phyloP scores from a whole-genome alignment of 2,329 filamentous ascomycete species.

The Verticillium klebahnii region DNA sequence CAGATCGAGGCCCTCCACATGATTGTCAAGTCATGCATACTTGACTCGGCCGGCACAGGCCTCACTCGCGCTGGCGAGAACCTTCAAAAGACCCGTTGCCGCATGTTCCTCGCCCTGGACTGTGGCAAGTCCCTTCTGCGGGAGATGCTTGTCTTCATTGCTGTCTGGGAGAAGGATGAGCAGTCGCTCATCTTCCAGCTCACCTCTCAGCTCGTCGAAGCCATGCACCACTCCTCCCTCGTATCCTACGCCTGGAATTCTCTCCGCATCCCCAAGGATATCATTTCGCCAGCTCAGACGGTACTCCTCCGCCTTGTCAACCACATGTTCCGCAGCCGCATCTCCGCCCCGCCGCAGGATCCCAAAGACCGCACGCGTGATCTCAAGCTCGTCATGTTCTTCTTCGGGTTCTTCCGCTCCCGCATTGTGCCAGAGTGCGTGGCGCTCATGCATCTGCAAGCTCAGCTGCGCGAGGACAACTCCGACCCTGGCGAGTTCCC shows the following conservation, averaged over 20 bases:
- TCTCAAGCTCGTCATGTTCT: slow-evolving; percentile 71
- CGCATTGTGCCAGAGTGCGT: slow-evolving; percentile 92
- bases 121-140: slow-evolving; percentile 85
- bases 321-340: slow-evolving; percentile 70
- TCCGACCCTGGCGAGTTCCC: slow-evolving; percentile 84
- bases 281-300: slow-evolving; percentile 91
- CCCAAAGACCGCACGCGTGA: slow-evolving; percentile 51
- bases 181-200: slow-evolving; percentile 94
- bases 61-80: slow-evolving; percentile 67
- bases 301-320: slow-evolving; percentile 88
- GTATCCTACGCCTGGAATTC: slow-evolving; percentile 91
- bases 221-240: slow-evolving; percentile 81
- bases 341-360: slow-evolving; percentile 37
- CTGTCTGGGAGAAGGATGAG: slow-evolving; percentile 93
- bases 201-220: slow-evolving; percentile 92
- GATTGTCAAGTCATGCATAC: slow-evolving; percentile 94
- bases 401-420: slow-evolving; percentile 87
- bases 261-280: slow-evolving; percentile 88
- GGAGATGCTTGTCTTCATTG: slow-evolving; percentile 92
- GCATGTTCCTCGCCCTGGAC: slow-evolving; percentile 83
- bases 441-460: slow-evolving; percentile 90
- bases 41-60: slow-evolving; percentile 72
- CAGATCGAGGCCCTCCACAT: slow-evolving; percentile 96
- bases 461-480: slow-evolving; percentile 74
- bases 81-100: slow-evolving; percentile 84